Percentiles rank a stretch among this genome's conserved stretches.
Conservation (phyloP, 2,329 filamentous ascomycete genomes). For the Macrophomina phaseolina region DNA sequence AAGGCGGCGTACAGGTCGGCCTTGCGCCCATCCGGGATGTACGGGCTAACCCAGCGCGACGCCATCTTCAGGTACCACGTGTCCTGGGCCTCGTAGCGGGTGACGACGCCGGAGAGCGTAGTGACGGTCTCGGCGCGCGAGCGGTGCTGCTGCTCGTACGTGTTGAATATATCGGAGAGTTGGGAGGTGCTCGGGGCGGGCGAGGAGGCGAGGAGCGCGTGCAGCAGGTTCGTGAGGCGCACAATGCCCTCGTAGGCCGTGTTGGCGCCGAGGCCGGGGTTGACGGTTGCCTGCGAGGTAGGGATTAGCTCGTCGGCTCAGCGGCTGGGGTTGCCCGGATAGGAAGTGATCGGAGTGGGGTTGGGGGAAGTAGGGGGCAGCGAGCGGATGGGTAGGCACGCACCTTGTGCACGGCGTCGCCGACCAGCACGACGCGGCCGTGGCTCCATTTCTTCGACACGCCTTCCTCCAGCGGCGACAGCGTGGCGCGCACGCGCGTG, state of each 20-base stretch:
- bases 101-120: slow-evolving; percentile 7
- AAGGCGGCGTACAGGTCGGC: slow-evolving; percentile 8
- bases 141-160: slow-evolving; percentile 10
- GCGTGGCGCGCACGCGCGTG: not conserved
- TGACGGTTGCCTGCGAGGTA: slow-evolving; percentile 5
- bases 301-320: not conserved
- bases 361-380: no score
- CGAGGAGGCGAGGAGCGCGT: not conserved
- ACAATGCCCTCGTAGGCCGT: slow-evolving; percentile 15
- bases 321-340: not conserved
- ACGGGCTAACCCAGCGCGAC: slow-evolving; percentile 14
- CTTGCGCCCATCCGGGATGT: slow-evolving; percentile 13
- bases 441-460: slow-evolving; percentile 9
- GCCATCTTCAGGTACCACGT: slow-evolving; percentile 15
- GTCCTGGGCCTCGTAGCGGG: slow-evolving; percentile 18
- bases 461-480: slow-evolving; percentile 9
- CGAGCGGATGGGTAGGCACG: not conserved
- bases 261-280: slow-evolving; percentile 22
- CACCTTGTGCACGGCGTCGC: slow-evolving; percentile 29
- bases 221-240: slow-evolving; percentile 8
- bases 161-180: not conserved
- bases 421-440: slow-evolving; percentile 13
- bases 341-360: no score
- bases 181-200: not conserved
- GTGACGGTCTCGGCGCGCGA: not conserved